Evolutionary conservation across 768 basidiomycete genomes (phyloP).

Genomic region (Calocybe cyanea): DNA sequence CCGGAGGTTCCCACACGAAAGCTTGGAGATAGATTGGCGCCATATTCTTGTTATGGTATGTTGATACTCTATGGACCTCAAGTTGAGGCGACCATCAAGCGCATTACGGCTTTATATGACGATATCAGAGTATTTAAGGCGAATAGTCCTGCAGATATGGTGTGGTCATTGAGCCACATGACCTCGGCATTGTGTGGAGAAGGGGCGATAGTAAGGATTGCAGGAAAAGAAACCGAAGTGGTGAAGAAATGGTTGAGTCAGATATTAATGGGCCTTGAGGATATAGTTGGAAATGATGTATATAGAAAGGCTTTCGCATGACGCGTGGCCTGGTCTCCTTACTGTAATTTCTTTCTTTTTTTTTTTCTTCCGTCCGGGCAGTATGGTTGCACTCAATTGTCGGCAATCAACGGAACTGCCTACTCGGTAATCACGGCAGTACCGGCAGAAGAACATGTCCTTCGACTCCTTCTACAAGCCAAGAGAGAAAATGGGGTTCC

Average conservation of each 20-base stretch:
- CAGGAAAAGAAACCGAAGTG: conserved; percentile 71
- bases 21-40: conserved; percentile 59
- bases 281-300: conserved; percentile 57
- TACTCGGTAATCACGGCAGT: no score
- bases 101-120: conserved; percentile 47
- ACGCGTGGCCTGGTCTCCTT: no score
- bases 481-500: no score
- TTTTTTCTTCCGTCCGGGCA: no score
- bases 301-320: conserved; percentile 63
- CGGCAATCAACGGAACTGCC: no score
- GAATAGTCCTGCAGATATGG: conserved; percentile 53
- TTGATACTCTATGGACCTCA: conserved; percentile 75
- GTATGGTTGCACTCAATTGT: no score
- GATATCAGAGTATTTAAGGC: conserved; percentile 60
- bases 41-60: conserved; percentile 90
- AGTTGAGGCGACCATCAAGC: conserved; percentile 40
- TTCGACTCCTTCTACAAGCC: no score
- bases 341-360: no score
- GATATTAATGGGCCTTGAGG: conserved; percentile 46
- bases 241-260: conserved; percentile 69
- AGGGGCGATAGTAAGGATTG: conserved; percentile 62
- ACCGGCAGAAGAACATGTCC: no score
- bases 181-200: conserved; percentile 23
- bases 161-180: conserved; percentile 81
- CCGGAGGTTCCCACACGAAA: conserved; percentile 35